These are phyloP conservation scores for Schwanniomyces etchellsii DNA, from an alignment of 1,139 yeast species.

Conservation along the genomic window DNA sequence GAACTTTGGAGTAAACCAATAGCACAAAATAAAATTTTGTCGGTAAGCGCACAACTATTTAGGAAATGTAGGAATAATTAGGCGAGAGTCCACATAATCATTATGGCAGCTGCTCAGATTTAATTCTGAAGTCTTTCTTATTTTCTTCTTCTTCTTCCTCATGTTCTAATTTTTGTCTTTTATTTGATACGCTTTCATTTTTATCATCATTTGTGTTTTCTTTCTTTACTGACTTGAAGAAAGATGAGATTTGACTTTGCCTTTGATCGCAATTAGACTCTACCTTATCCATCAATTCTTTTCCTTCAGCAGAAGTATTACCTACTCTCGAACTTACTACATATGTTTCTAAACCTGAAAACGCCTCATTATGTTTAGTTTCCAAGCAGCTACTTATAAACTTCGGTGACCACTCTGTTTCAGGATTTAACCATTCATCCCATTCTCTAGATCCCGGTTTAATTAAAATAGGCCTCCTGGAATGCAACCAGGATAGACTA, in stretches of 20 bases:
- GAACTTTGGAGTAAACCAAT: too few relatives aligned
- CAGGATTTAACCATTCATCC: slow-evolving; percentile 58
- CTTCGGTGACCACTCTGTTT: slow-evolving; percentile 29
- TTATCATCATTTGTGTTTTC: too few relatives aligned
- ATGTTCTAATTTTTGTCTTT: too few relatives aligned
- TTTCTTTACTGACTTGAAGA: slow-evolving; percentile 10
- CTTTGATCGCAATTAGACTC: slow-evolving; percentile 13
- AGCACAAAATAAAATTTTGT: too few relatives aligned
- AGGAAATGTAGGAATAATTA: too few relatives aligned
- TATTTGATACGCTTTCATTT: too few relatives aligned
- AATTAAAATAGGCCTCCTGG: slow-evolving; percentile 70
- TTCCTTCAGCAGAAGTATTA: slow-evolving; percentile 46
- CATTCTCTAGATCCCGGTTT: slow-evolving; percentile 53
- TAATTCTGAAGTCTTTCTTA: too few relatives aligned
- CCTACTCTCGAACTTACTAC: slow-evolving; percentile 65
- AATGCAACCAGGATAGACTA: slow-evolving; percentile 64
- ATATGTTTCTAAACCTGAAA: slow-evolving; percentile 42
- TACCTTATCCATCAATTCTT: slow-evolving; percentile 30
- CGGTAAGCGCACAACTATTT: too few relatives aligned
- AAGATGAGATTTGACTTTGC: slow-evolving; percentile 19
- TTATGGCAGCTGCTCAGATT: too few relatives aligned
- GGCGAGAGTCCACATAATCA: too few relatives aligned
- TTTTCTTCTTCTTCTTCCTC: too few relatives aligned
- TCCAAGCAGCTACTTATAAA: slow-evolving; percentile 33
- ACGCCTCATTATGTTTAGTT: slow-evolving; percentile 32